phyloP scores from a whole-genome alignment of 2,329 filamentous ascomycete genomes.

The Calonectria naviculata region DNA sequence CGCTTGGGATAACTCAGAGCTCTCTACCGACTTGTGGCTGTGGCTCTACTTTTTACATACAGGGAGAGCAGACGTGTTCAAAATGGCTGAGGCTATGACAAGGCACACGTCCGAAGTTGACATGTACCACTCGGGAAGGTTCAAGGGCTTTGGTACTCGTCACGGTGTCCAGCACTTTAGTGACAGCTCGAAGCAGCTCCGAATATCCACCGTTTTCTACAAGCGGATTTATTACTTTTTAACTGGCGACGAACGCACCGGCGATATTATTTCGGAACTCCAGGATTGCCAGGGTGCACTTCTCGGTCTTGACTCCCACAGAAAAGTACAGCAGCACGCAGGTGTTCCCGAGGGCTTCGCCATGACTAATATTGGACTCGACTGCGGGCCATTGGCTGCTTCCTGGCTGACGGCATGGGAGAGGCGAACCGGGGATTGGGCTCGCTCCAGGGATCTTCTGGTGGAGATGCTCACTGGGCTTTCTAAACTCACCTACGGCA shows the following conservation, averaged over 20 bases:
- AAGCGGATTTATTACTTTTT: conserved; percentile 67
- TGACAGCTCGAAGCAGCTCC: conserved; percentile 71
- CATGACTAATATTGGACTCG: conserved; percentile 32
- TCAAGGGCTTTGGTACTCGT: conserved; percentile 69
- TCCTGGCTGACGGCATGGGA: conserved; percentile 32
- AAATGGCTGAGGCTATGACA: conserved; percentile 67
- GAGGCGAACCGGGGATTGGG: conserved; percentile 23
- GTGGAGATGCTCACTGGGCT: conserved; percentile 26
- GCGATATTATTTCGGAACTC: conserved; percentile 49
- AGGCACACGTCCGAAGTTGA: conserved; percentile 71
- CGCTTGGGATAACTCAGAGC: conserved; percentile 73
- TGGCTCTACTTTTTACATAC: conserved; percentile 72
- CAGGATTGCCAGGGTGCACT: conserved; percentile 24
- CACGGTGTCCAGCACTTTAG: conserved; percentile 72
- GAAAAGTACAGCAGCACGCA: conserved; percentile 29
- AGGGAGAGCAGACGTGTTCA: conserved; percentile 65
- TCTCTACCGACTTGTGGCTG: conserved; percentile 71
- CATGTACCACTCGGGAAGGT: conserved; percentile 68
- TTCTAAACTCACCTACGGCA: conserved; percentile 12
- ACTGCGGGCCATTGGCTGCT: conserved; percentile 29
- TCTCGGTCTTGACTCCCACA: conserved; percentile 25
- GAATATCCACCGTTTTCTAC: conserved; percentile 52
- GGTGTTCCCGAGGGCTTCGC: conserved; percentile 27
- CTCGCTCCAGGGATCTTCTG: conserved; percentile 13
- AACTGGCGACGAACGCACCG: conserved; percentile 66